Conservation (phyloP, 176 grass and related monocot genomes). For the Leersia perrieri region DNA sequence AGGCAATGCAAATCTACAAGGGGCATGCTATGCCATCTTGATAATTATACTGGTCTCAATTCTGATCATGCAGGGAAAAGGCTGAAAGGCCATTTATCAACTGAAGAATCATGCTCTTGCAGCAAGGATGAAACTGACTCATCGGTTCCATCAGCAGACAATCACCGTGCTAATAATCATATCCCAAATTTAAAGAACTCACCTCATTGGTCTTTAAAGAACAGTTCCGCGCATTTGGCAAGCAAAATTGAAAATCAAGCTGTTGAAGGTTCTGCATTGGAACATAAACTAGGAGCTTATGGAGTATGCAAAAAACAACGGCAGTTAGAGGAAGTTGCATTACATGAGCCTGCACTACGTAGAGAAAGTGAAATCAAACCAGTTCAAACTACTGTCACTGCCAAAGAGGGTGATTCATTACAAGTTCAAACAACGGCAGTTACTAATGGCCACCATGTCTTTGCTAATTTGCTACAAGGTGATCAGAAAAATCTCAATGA, state of each 20-base stretch:
- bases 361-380: conserved; percentile 28
- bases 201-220: conserved; percentile 8
- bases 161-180: not conserved
- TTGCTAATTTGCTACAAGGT: not conserved
- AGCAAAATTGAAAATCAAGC: conserved; percentile 28
- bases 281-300: conserved; percentile 6
- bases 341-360: conserved; percentile 5
- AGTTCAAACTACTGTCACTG: conserved; percentile 17
- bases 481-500: conserved; percentile 11
- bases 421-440: too few relatives aligned
- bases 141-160: conserved; percentile 29
- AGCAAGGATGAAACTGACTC: conserved; percentile 47
- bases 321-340: not conserved
- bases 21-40: conserved; percentile 17
- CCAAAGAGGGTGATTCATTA: conserved; percentile 9
- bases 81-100: conserved; percentile 43
- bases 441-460: conserved; percentile 10
- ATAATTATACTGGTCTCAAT: conserved; percentile 38
- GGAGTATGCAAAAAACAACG: conserved; percentile 16
- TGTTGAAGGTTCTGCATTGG: conserved; percentile 22
- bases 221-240: conserved; percentile 14
- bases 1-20: conserved; percentile 34
- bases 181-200: conserved; percentile 25
- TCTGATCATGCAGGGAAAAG: conserved; percentile 26
- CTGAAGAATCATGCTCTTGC: conserved; percentile 42